Percentiles rank a stretch among this genome's conserved stretches.
These are phyloP conservation scores for Botrytis paeoniae DNA, from an alignment of 2,329 filamentous ascomycete genomes.

Conservation along the genomic window DNA sequence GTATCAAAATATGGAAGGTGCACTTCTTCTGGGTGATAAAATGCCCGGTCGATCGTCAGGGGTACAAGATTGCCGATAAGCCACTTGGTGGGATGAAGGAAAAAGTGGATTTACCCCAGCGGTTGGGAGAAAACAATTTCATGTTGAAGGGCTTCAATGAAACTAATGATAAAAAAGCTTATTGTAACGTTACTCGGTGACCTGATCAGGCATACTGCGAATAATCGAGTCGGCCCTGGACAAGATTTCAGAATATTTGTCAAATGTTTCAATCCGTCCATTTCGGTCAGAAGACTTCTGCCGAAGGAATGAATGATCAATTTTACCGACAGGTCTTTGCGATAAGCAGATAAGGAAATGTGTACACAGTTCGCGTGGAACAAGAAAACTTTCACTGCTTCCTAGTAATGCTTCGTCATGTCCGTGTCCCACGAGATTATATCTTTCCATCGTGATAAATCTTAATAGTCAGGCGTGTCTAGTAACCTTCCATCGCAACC, in stretches of 20 bases:
- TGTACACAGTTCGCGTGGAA: background rate
- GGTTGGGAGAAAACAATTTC: background rate
- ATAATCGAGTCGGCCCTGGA: background rate
- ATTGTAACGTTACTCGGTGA: conserved; percentile 6
- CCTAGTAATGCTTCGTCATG: background rate
- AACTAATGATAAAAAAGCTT: background rate
- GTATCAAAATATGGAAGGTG: conserved; percentile 6
- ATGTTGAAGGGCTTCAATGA: background rate
- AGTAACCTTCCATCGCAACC: background rate
- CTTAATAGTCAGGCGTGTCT: background rate
- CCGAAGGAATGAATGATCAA: conserved; percentile 7
- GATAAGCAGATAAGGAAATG: conserved; percentile 4
- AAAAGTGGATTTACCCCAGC: background rate
- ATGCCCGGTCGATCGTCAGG: conserved; percentile 13
- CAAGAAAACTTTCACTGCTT: background rate
- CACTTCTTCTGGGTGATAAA: background rate
- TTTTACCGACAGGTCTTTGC: background rate
- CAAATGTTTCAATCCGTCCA: background rate
- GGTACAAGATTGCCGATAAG: conserved; percentile 16
- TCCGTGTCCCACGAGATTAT: conserved; percentile 4
- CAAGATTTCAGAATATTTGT: background rate
- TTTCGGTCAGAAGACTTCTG: conserved; percentile 9
- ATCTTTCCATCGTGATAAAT: background rate
- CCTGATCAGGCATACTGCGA: background rate
- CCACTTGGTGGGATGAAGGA: conserved; percentile 11